A percentile compares a stretch with the other conserved stretches of the same genome.
These are phyloP conservation scores for Alternaria ventricosa DNA, from an alignment of 2,329 filamentous ascomycete genomes.

Conservation along the genomic window DNA sequence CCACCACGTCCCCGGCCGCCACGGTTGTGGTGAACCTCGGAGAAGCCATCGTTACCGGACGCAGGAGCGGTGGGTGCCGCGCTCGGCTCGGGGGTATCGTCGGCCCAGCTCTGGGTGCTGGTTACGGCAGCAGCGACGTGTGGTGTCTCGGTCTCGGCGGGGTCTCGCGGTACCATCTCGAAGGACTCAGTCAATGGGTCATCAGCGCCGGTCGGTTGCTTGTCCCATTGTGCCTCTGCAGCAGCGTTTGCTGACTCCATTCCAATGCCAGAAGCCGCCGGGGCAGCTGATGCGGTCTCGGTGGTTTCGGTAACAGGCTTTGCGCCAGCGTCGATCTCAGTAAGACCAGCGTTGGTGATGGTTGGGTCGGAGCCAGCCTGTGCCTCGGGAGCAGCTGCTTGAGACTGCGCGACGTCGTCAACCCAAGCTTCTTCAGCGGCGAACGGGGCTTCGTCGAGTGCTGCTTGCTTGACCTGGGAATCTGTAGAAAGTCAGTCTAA, in stretches of 20 bases:
- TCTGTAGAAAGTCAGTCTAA: constrained; percentile 50
- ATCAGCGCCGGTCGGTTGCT: constrained; percentile 55
- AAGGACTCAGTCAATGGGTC: constrained; percentile 69
- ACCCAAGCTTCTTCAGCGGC: constrained; percentile 59
- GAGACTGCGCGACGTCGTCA: constrained; percentile 56
- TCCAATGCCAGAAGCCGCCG: constrained; percentile 49
- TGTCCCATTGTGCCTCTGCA: constrained; percentile 72
- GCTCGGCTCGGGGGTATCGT: constrained; percentile 64
- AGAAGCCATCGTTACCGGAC: constrained; percentile 69
- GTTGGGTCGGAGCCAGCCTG: constrained; percentile 67
- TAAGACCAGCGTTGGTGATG: constrained; percentile 69
- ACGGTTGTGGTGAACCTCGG: constrained; percentile 63
- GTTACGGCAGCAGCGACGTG: constrained; percentile 60
- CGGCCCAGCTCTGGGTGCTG: constrained; percentile 80
- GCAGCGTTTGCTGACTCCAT: constrained; percentile 58
- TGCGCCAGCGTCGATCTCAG: constrained; percentile 64
- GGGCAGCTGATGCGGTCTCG: constrained; percentile 35
- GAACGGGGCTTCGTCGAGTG: constrained; percentile 59
- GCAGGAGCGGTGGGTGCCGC: constrained; percentile 36
- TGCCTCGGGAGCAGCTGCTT: constrained; percentile 46
- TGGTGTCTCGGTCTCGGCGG: constrained; percentile 74
- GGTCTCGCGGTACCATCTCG: constrained; percentile 77
- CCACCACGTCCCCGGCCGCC: constrained; percentile 58
- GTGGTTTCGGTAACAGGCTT: constrained; percentile 38
- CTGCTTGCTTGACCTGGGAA: constrained; percentile 64